Evolutionary conservation across 2,329 filamentous ascomycete species (phyloP).

Genomic region (Stagonosporopsis vannaccii): DNA sequence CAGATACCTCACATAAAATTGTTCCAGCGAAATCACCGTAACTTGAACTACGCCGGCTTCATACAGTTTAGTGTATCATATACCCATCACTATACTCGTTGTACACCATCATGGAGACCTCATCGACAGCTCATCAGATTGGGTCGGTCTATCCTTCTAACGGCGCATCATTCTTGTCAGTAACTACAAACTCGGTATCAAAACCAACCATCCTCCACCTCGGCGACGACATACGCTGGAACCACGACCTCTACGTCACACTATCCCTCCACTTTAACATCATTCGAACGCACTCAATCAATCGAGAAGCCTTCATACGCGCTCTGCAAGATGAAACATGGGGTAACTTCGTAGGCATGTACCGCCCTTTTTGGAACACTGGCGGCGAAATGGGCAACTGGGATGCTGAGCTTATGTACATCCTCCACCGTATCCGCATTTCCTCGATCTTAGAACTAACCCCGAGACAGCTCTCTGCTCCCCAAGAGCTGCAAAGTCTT

Average conservation of each 20-base stretch:
- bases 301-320: slow-evolving; percentile 50
- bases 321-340: slow-evolving; percentile 50
- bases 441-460: no score
- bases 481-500: slow-evolving; percentile 64
- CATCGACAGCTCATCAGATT: not conserved
- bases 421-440: no score
- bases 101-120: not conserved
- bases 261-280: slow-evolving; percentile 49
- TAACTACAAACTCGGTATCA: not conserved
- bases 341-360: slow-evolving; percentile 57
- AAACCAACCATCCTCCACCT: slow-evolving; percentile 52
- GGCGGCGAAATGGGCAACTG: slow-evolving; percentile 71
- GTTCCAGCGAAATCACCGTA: not conserved
- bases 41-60: no score
- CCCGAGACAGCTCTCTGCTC: slow-evolving; percentile 49
- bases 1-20: not conserved
- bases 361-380: slow-evolving; percentile 69
- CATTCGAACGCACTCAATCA: slow-evolving; percentile 49
- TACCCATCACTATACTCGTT: not conserved
- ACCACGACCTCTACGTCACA: slow-evolving; percentile 52
- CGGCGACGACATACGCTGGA: slow-evolving; percentile 56
- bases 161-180: not conserved
- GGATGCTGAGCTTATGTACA: slow-evolving; percentile 64
- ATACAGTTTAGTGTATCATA: not conserved
- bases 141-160: not conserved